phyloP scores from a whole-genome alignment of 768 basidiomycete genomes.

The Tephrocybe sp. region DNA sequence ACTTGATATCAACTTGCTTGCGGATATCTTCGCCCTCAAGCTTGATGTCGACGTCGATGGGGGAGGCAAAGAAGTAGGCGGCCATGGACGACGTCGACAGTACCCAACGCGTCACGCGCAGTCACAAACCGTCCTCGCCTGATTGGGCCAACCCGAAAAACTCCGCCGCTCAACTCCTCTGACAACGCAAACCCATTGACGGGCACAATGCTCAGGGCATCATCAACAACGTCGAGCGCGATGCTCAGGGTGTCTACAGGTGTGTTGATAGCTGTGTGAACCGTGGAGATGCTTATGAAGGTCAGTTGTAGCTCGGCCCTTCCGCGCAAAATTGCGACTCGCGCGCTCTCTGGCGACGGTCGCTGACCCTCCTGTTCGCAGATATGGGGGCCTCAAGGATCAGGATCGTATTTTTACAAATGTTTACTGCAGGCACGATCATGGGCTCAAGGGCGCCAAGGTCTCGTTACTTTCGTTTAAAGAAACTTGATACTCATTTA shows the following conservation, averaged over 20 bases:
- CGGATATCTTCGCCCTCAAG: conserved; percentile 85
- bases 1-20: conserved; percentile 88
- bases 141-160: conserved; percentile 22
- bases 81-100: conserved; percentile 51
- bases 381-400: conserved; percentile 93
- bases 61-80: conserved; percentile 89
- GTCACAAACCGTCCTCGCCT: conserved; percentile 1
- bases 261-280: conserved; percentile 16
- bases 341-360: conserved; percentile 67
- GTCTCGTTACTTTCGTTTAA: conserved; percentile 45
- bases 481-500: not conserved
- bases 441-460: conserved; percentile 90
- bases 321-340: conserved; percentile 35
- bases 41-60: conserved; percentile 89
- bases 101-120: conserved; percentile 12
- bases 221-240: conserved; percentile 35
- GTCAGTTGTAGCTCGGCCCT: conserved; percentile 26
- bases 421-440: conserved; percentile 84
- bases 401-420: conserved; percentile 95
- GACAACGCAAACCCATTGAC: too few species aligned
- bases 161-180: conserved; percentile 16
- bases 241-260: conserved; percentile 32
- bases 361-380: conserved; percentile 82
- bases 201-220: conserved; percentile 34
- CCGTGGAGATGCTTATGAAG: conserved; percentile 3